phyloP scores from a whole-genome alignment of 768 basidiomycete genomes.

The Amanita exitialis region DNA sequence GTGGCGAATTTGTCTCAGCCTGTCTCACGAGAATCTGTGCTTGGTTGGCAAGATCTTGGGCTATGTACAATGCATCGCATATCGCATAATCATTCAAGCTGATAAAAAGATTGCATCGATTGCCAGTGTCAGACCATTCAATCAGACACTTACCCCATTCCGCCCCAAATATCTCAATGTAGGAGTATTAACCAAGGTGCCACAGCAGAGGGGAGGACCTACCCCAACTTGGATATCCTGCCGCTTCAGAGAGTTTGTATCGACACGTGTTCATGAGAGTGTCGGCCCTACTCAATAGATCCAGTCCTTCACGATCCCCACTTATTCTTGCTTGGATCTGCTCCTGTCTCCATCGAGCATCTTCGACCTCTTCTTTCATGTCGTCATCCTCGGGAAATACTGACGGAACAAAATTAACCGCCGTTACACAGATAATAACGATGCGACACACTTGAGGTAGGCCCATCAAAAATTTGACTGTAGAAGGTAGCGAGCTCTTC shows the following conservation, averaged over 20 bases:
- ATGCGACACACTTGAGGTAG: conserved; percentile 23
- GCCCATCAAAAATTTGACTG: conserved; percentile 30
- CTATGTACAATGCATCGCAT: conserved; percentile 26
- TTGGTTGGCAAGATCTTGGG: conserved; percentile 25
- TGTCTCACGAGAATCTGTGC: conserved; percentile 26
- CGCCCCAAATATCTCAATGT: conserved; percentile 29
- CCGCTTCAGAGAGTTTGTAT: conserved; percentile 24
- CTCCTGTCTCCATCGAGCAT: conserved; percentile 22
- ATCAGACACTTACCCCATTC: conserved; percentile 21
- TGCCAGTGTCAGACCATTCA: background rate
- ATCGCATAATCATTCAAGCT: conserved; percentile 33
- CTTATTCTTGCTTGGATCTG: conserved; percentile 25
- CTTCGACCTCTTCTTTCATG: conserved; percentile 27
- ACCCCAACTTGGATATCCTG: conserved; percentile 32
- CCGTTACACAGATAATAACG: too few relatives aligned
- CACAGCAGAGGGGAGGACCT: conserved; percentile 5
- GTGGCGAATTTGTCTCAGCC: conserved; percentile 24
- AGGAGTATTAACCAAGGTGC: background rate
- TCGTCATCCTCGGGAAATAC: conserved; percentile 36
- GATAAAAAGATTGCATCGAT: background rate
- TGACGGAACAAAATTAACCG: conserved; percentile 7
- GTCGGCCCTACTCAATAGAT: conserved; percentile 28
- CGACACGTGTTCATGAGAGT: conserved; percentile 21
- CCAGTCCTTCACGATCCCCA: conserved; percentile 28
- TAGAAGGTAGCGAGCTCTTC: conserved; percentile 29